Conservation (phyloP, 345 rosid genomes). For the Aquilaria malaccensis region DNA sequence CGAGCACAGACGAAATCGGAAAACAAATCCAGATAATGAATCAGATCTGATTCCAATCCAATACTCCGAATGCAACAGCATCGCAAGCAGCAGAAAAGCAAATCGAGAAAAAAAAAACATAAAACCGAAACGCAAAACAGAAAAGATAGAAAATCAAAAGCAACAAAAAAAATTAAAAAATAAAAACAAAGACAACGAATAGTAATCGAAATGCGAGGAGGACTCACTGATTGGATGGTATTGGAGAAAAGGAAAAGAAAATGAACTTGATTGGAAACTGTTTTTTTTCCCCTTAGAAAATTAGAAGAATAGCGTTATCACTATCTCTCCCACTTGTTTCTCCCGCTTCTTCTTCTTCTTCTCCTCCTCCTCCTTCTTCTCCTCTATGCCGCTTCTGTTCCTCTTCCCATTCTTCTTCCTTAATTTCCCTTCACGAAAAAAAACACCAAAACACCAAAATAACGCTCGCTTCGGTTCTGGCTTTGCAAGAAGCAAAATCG, state of each 20-base stretch:
- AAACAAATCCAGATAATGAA: conserved; percentile 15
- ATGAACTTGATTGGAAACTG: conserved; percentile 16
- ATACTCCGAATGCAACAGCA: background rate
- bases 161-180: background rate
- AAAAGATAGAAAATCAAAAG: background rate
- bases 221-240: conserved; percentile 64
- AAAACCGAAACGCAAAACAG: background rate
- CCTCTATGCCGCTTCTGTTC: conserved; percentile 31
- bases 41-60: conserved; percentile 37
- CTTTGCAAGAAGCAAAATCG: conserved; percentile 34
- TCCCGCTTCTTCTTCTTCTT: conserved; percentile 38
- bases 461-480: conserved; percentile 26
- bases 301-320: conserved; percentile 11
- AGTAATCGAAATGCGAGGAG: conserved; percentile 10
- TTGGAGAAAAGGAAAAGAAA: conserved; percentile 15
- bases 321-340: conserved; percentile 22
- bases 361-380: conserved; percentile 36
- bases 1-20: conserved; percentile 1
- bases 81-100: background rate
- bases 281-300: conserved; percentile 2
- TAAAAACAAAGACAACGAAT: conserved; percentile 4
- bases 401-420: conserved; percentile 18
- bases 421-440: conserved; percentile 65
- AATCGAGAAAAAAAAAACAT: background rate
- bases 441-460: conserved; percentile 25